Conservation (phyloP, 1,284 basidiomycete species). For the Thecaphora thlaspeos region DNA sequence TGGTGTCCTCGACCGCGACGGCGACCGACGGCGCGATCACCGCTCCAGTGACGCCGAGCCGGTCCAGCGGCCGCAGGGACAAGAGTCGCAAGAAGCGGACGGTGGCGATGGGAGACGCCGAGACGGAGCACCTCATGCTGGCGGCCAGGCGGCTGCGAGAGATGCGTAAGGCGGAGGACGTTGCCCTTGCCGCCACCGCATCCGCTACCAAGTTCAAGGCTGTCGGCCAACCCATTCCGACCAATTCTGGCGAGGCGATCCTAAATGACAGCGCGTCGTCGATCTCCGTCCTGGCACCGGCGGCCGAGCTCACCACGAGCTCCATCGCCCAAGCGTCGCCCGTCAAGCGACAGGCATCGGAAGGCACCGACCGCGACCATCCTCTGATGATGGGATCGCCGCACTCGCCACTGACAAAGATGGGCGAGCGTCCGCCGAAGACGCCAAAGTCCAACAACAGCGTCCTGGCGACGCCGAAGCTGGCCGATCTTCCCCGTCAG, state of each 20-base stretch:
- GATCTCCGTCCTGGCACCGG: constrained; percentile 13
- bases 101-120: constrained; percentile 59
- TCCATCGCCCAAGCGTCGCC: constrained; percentile 19
- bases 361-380: constrained; percentile 22
- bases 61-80: constrained; percentile 30
- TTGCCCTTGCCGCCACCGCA: constrained; percentile 5
- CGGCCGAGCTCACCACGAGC: constrained; percentile 15
- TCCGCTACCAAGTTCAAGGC: not conserved
- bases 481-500: not conserved
- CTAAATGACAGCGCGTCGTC: constrained; percentile 3
- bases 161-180: constrained; percentile 32
- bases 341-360: constrained; percentile 34
- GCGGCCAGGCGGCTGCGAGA: constrained; percentile 56
- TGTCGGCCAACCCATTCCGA: too few species aligned
- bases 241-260: too few species aligned
- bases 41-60: constrained; percentile 31
- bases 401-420: constrained; percentile 20
- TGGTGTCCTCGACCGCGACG: constrained; percentile 4
- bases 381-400: constrained; percentile 9
- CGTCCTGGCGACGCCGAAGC: constrained; percentile 18
- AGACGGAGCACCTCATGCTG: constrained; percentile 59
- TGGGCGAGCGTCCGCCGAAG: constrained; percentile 28
- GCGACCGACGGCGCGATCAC: not conserved
- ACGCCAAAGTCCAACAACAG: constrained; percentile 25
- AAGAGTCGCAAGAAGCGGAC: constrained; percentile 35